Base-by-base conservation (phyloP, 78 protist genomes). In the Dictyostelium brefeldianum region DNA sequence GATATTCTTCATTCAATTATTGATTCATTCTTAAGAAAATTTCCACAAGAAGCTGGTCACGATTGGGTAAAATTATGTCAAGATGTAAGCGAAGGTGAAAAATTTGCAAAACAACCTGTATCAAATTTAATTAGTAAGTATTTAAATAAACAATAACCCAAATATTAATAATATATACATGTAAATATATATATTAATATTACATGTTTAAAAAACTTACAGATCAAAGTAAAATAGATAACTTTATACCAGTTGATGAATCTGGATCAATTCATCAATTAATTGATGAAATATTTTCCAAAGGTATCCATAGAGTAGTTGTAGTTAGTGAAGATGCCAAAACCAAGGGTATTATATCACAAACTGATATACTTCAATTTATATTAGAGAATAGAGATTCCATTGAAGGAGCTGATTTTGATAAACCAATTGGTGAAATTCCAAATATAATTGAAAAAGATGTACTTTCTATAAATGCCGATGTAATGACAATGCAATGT, bases 181-280 rank as follows among this genome's bases (percentile, higher is more conserved):
- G n/a, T n/a, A n/a, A n/a, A n/a, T n/a, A n/a, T n/a, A n/a, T n/a
- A n/a, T n/a, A 36, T 36, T 36, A 36, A 36, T 36, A 36, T 36
- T 1, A 3, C 5, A 36, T 36, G 43, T 54, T 18, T 54, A 54
- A 3, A 36, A 29, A 36, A 36, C 1, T 36, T 36, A 36, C 43
- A 87, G 92, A 87, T 51, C 82, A 87, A 77, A 57, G 77, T 27
- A 87, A 77, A 64, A 51, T 10, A n/a, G 92, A 87, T 77, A 17
- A 47, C 22, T 87, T 77, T 64, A 77, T 87, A 25, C 92, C 92
- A 59, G 92, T 87, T 59, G 92, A 87, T 77, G 70, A 57, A 18
- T 59, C 31, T 46, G 92, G 92, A 4, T 57, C 92, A 4, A n/a
- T 87, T 18, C 59, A 50, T 31, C 92, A 87, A 64, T 47, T 87